phyloP scores from a whole-genome alignment of 192 early-diverging fungal species.

The Obelidium mucronatum region DNA sequence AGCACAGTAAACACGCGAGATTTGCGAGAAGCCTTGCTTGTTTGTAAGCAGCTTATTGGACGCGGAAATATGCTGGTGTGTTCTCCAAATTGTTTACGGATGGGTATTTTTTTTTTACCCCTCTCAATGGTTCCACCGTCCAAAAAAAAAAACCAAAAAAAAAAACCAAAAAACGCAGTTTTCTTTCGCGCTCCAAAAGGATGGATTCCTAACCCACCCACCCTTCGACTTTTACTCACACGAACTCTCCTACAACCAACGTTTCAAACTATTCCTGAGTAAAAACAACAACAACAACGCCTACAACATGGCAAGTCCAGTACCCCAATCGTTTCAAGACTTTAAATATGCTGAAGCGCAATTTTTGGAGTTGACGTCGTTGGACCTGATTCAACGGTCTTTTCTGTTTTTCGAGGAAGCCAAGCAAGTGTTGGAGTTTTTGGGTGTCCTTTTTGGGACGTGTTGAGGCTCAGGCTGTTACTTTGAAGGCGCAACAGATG shows the following conservation, averaged over 20 bases:
- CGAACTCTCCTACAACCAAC: slow-evolving; percentile 32
- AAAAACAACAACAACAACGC: too few relatives aligned
- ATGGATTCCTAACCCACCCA: slow-evolving; percentile 11
- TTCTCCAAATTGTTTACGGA: background rate
- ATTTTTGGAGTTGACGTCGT: background rate
- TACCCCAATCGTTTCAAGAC: slow-evolving; percentile 15
- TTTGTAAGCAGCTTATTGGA: slow-evolving; percentile 26
- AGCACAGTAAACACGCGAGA: background rate
- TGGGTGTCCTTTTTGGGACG: background rate
- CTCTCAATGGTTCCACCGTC: background rate
- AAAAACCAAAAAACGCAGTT: too few relatives aligned
- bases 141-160: too few relatives aligned
- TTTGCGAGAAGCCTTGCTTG: background rate
- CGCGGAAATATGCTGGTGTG: slow-evolving; percentile 16
- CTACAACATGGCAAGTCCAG: slow-evolving; percentile 29
- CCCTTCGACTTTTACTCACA: slow-evolving; percentile 7
- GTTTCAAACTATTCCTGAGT: slow-evolving; percentile 29
- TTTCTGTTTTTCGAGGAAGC: background rate
- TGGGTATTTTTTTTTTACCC: background rate
- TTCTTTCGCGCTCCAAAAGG: background rate
- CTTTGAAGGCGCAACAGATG: background rate
- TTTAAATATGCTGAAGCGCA: slow-evolving; percentile 6
- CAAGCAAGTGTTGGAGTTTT: slow-evolving; percentile 4
- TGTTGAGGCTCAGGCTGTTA: background rate
- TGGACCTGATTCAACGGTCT: background rate